Conservation (phyloP, 129 eudicot species). For the Heracleum sosnowskyi region DNA sequence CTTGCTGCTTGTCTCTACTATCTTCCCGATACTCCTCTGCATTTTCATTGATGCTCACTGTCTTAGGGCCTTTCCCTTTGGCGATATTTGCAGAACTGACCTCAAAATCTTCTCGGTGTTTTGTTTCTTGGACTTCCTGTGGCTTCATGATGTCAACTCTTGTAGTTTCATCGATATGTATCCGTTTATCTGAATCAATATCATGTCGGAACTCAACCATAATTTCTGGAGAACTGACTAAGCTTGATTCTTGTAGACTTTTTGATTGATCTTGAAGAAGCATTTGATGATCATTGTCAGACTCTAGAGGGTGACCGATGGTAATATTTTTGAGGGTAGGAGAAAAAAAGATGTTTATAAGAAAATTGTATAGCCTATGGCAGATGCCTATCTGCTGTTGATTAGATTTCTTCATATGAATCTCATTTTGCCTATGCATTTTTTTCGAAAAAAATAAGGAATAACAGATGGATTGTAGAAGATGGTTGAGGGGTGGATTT, state of each 20-base stretch:
- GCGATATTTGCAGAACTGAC: background rate
- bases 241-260: background rate
- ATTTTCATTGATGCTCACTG: constrained; percentile 4
- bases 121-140: constrained; percentile 1
- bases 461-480: background rate
- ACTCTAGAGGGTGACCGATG: constrained; percentile 2
- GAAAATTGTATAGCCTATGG: constrained; percentile 20
- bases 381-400: constrained; percentile 24
- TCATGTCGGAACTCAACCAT: constrained; percentile 23
- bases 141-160: background rate
- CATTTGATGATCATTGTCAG: constrained; percentile 12
- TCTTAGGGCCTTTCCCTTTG: constrained; percentile 9
- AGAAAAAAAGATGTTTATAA: constrained; percentile 8
- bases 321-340: constrained; percentile 10
- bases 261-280: constrained; percentile 12
- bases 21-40: background rate
- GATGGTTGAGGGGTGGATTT: background rate
- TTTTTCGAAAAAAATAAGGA: background rate
- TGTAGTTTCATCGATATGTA: background rate
- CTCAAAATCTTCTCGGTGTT: background rate
- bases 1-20: background rate
- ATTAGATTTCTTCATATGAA: background rate
- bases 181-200: background rate
- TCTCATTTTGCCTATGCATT: constrained; percentile 14
- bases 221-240: constrained; percentile 19